phyloP scores from a whole-genome alignment of 2,329 filamentous ascomycete species.

The Nigrograna mackinnonii region DNA sequence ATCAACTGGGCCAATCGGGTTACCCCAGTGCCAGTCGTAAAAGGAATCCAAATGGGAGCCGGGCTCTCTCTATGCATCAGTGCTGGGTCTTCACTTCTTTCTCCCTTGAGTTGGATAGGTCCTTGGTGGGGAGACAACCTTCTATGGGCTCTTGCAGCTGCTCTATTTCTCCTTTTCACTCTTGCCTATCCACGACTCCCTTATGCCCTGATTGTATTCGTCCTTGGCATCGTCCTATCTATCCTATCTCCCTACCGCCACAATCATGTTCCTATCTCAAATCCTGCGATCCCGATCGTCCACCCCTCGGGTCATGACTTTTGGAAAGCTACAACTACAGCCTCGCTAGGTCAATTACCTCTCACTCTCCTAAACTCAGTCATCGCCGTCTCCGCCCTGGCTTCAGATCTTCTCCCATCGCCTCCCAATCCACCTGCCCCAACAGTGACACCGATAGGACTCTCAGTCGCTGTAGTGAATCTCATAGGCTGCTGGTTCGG shows the following conservation, averaged over 20 bases:
- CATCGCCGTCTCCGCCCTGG: constrained; percentile 81
- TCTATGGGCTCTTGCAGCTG: constrained; percentile 75
- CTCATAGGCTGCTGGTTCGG: constrained; percentile 87
- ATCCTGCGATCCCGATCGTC: constrained; percentile 57
- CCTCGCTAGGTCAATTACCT: constrained; percentile 82
- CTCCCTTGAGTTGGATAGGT: constrained; percentile 68
- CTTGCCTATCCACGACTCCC: constrained; percentile 69
- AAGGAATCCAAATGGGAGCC: constrained; percentile 92
- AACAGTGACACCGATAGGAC: constrained; percentile 74
- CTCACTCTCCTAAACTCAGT: constrained; percentile 92
- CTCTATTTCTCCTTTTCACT: constrained; percentile 70
- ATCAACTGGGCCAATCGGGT: constrained; percentile 72
- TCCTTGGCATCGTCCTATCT: constrained; percentile 70
- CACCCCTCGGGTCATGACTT: constrained; percentile 52
- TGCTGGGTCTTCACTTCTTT: constrained; percentile 69
- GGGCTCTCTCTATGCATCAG: constrained; percentile 82
- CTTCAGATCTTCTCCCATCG: constrained; percentile 74
- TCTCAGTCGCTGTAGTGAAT: constrained; percentile 85
- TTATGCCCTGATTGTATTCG: constrained; percentile 75
- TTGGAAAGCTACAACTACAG: constrained; percentile 63
- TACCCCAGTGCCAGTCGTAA: constrained; percentile 85
- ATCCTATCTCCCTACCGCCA: constrained; percentile 39
- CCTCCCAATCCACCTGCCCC: constrained; percentile 61
- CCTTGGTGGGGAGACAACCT: constrained; percentile 76
- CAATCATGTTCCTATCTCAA: constrained; percentile 38